These are phyloP conservation scores for Medicago arabica DNA, from an alignment of 306 rosid species.

Conservation along the genomic window DNA sequence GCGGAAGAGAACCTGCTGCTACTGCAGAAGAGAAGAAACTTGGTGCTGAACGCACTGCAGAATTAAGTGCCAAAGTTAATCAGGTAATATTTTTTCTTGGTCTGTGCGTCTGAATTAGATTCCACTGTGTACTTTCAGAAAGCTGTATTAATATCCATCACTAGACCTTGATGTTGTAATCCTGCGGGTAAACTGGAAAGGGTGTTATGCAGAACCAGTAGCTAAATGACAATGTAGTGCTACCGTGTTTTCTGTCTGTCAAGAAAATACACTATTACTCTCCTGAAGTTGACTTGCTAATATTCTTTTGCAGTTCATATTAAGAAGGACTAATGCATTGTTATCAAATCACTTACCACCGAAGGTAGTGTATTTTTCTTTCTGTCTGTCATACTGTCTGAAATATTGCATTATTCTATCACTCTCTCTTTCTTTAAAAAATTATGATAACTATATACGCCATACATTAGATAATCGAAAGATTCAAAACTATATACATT, in stretches of 20 bases:
- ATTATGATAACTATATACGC: slow-evolving; percentile 4
- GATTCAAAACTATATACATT: neutral
- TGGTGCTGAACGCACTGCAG: slow-evolving; percentile 79
- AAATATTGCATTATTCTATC: slow-evolving; percentile 26
- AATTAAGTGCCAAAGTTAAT: slow-evolving; percentile 85
- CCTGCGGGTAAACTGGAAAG: slow-evolving; percentile 27
- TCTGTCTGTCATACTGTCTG: slow-evolving; percentile 30
- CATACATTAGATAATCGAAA: slow-evolving; percentile 16
- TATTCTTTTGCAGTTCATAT: slow-evolving; percentile 77
- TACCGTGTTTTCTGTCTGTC: slow-evolving; percentile 31
- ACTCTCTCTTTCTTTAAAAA: slow-evolving; percentile 1
- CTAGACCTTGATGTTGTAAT: slow-evolving; percentile 36
- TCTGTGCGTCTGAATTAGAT: slow-evolving; percentile 21
- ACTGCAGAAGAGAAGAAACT: slow-evolving; percentile 81
- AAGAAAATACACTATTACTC: slow-evolving; percentile 33
- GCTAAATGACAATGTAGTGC: slow-evolving; percentile 29
- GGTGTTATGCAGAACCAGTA: slow-evolving; percentile 19
- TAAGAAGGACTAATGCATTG: slow-evolving; percentile 88
- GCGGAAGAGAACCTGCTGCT: slow-evolving; percentile 95
- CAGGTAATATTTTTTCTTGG: slow-evolving; percentile 57
- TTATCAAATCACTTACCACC: slow-evolving; percentile 97
- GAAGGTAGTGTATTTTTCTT: slow-evolving; percentile 62
- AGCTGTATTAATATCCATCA: slow-evolving; percentile 37
- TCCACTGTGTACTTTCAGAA: slow-evolving; percentile 13
- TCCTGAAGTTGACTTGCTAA: slow-evolving; percentile 36